Evolutionary conservation across 441 rosid species (phyloP), one percentile per base, ranked within the genome.

Genomic region (Adansonia madagascariensis): DNA sequence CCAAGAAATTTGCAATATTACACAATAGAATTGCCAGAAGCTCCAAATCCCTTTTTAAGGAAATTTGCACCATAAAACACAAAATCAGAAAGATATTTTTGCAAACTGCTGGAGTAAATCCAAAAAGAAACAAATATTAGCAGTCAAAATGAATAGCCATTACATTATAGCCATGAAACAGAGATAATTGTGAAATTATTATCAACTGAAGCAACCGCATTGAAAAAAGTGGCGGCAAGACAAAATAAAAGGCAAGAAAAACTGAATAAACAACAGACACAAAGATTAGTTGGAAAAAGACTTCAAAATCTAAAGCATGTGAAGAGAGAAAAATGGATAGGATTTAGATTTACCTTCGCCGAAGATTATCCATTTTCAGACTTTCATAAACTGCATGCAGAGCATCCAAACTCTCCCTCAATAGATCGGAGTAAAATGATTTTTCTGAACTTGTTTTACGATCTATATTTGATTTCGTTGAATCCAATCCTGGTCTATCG

Each of bases 321-420:
- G 52, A 47, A 74, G 62, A n/a, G 57, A 62, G 8, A 67, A 52
- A 41, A 63, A n/a, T 60, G 44, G 55, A 49, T 61, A 52, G 46
- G 72, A 75, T 49, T 12, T 64, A 76, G 74, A 80, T 90, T 85
- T 86, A 97, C 99, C 84, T 83, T 84, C 91, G 91, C n/a, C 98
- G 97, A 80, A 97, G 98, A 83, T 80, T 89, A 87, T 97, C 91
- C 87, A 97, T 83, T 84, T 97, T 97, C 85, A 97, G 86, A 87
- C 90, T 92, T 89, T 97, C 99, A 88, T 94, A 94, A 6, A 94
- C 85, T 17, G 99, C 95, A 86, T 97, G 99, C 79, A 94, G 85
- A 77, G 91, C 87, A 84, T 87, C 94, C 86, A 97, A 88, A 81
- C 82, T 86, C 84, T 85, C 90, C 86, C 67, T 76, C 84, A 94